Base-by-base conservation (phyloP, 75 land plant species). In the Pinus tabuliformis region DNA sequence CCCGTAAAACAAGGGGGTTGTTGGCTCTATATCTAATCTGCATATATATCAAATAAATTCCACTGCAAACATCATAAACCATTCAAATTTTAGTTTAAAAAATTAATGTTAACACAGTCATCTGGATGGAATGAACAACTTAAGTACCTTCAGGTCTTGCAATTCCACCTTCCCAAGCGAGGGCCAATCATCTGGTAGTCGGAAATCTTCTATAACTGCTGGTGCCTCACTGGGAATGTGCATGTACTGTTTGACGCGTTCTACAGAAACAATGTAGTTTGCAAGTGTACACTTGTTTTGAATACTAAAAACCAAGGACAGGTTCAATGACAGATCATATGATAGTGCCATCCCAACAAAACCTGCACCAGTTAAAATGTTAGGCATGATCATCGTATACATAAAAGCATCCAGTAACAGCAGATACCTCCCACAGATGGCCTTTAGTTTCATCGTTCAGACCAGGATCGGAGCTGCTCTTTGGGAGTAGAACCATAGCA, bases 141-240 rank as follows among this genome's bases (percentile, higher is more conserved):
- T 9, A 62, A 64, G 2, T 28, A 92, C 97, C 92, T 94, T 73
- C 65, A 91, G 74, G 75, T 94, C 81, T 57, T 79, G 84, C 33
- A 92, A 73, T 52, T 90, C 97, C 16, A 94, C 91, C 79, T 81
- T 90, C 39, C 97, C 97, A 28, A 73, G 70, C 45, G 73, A 56
- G 3, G 97, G 97, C 97, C 97, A 94, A 30, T 82, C 73, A 2
- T 66, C 42, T n/a, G 87, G 81, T 20, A 94, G 94, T 18, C 94
- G 82, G 22, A 70, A 81, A 56, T 61, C 85, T 42, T 90, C 86
- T 58, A 91, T 82, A 14, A 91, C 64, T 66, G 85, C 87, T 20
- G 99, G 87, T 17, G 94, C 91, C 68, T 96, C 99, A 80, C 88
- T 87, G 49, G 86, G 76, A 62, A 93, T 91, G 94, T 49, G 20